These are phyloP conservation scores for Glycine tomentella DNA, from an alignment of 306 rosid species.

Conservation along the genomic window DNA sequence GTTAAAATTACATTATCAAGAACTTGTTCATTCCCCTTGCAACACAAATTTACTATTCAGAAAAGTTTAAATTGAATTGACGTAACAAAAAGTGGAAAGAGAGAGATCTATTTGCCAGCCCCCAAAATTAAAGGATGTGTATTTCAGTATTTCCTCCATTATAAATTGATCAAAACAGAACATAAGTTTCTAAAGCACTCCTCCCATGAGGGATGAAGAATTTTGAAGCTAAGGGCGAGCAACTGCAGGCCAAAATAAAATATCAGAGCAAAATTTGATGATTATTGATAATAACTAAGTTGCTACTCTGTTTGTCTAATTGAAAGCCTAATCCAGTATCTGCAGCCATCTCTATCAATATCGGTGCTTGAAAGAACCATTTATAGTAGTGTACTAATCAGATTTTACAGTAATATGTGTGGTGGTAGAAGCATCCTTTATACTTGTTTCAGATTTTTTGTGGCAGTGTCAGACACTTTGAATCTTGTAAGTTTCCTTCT, in stretches of 20 bases:
- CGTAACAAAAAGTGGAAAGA: neutral
- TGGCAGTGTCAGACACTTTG: conserved; percentile 53
- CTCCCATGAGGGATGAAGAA: conserved; percentile 35
- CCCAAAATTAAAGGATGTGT: neutral
- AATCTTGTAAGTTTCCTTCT: conserved; percentile 53
- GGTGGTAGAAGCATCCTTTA: conserved; percentile 50
- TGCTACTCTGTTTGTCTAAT: conserved; percentile 28
- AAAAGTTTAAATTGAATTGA: neutral
- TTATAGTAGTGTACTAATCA: conserved; percentile 27
- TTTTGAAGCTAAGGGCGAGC: conserved; percentile 24
- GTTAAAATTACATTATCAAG: neutral
- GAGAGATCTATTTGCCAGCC: conserved; percentile 6
- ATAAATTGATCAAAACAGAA: conserved; percentile 30
- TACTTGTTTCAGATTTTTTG: conserved; percentile 55
- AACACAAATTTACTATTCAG: neutral
- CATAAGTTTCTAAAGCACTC: conserved; percentile 1
- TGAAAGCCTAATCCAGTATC: conserved; percentile 38
- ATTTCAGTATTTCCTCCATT: conserved; percentile 26
- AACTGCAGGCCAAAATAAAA: conserved; percentile 35
- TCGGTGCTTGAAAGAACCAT: conserved; percentile 23
- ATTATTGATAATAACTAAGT: conserved; percentile 27
- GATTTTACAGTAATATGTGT: conserved; percentile 40
- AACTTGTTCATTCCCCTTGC: conserved; percentile 2
- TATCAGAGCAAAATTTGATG: conserved; percentile 29
- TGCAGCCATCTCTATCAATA: conserved; percentile 32